Base-by-base conservation (phyloP, 1,284 basidiomycete genomes). In the Psilocybe mexicana region DNA sequence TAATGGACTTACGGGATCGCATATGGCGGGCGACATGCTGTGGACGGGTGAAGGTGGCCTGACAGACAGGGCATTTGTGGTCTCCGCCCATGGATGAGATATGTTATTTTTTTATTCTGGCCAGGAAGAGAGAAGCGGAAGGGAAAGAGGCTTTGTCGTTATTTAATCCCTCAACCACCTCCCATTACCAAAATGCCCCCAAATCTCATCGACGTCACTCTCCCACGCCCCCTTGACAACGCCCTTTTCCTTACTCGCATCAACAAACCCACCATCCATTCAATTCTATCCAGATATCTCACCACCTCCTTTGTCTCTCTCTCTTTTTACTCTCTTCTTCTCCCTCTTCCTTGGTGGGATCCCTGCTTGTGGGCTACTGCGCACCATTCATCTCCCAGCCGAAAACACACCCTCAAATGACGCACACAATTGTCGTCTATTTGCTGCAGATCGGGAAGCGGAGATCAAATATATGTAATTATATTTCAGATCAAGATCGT, bases 21-120 rank as follows among this genome's bases (percentile, higher is more conserved):
- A 95, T 91, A 75, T 95, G 92, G 55, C 93, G 77, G 7, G 92
- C 92, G 58, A 94, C 92, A 84, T 94, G 93, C 67, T 94, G 92
- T 35, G 92, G 92, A 54, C 92, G 81, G 18, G 92, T 94, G 70
- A 94, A 94, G 0, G 92, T 93, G 0, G 92, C 91, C 63, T 89
- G 85, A 72, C 92, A 94, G 23, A 94, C 90, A 18, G 88, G 85
- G 71, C 90, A 92, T 68, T 83, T 85, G 76, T 87, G 85, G 74
- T 87, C 85, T 56, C 85, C 85, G 58, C 77, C 85, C 85, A 64
- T 63, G 10, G 43, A 53, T 56, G 8, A 2, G 42, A 52, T 52
- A 14, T 25, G 30, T 46, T 11, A 18, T 18, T 18, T 18, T 18
- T 18, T 18, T 18, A 18, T 18, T 11, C 10, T 6, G 38, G 26